Evolutionary conservation across 257 asterid species (phyloP).

Genomic region (Solanum ossicruentum): DNA sequence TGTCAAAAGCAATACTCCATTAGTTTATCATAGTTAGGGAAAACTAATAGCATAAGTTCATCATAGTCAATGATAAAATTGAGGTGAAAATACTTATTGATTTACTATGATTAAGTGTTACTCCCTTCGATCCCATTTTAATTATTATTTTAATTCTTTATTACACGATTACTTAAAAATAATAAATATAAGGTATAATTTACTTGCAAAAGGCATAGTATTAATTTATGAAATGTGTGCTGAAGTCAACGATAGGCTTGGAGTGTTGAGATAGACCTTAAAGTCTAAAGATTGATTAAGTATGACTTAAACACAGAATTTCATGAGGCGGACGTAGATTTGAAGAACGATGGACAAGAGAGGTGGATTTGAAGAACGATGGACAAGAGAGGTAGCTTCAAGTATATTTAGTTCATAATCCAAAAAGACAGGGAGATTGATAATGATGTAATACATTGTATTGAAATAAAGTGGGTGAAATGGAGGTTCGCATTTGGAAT

Average conservation of each 20-base stretch:
- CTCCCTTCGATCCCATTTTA: background rate
- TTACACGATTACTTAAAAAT: background rate
- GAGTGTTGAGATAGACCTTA: background rate
- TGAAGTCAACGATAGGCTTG: background rate
- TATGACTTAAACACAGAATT: fast-evolving
- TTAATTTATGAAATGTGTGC: background rate
- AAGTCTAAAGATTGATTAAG: background rate
- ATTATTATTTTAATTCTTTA: background rate
- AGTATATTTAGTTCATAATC: too few species aligned
- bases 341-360: background rate
- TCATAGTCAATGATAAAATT: background rate
- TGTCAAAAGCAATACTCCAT: background rate
- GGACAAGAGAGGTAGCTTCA: background rate
- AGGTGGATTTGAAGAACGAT: background rate
- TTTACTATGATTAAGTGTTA: background rate
- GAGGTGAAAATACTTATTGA: background rate
- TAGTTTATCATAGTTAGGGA: background rate
- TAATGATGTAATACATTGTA: background rate
- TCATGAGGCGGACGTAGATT: background rate
- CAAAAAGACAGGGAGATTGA: too few species aligned
- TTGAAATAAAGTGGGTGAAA: background rate
- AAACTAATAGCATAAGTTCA: background rate
- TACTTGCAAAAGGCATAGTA: background rate
- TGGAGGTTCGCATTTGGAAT: too few species aligned
- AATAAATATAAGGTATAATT: background rate